Conservation (phyloP, 306 rosid genomes). For the Delonix regia region DNA sequence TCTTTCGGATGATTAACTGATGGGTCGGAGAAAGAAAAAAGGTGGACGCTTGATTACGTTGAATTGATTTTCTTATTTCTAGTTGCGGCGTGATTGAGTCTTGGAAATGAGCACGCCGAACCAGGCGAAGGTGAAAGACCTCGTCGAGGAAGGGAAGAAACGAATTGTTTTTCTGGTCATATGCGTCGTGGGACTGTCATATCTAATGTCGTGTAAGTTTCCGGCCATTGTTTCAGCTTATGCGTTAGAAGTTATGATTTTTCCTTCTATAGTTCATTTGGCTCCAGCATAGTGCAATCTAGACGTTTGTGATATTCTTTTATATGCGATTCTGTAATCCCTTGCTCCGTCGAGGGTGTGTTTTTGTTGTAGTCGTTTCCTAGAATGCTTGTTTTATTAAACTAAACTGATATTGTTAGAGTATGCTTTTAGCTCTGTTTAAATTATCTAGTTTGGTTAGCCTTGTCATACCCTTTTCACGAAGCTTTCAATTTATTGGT, state of each 20-base stretch:
- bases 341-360: not conserved
- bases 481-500: not conserved
- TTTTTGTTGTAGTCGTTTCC: not conserved
- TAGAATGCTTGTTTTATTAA: not conserved
- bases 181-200: constrained; percentile 67
- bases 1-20: too few species aligned
- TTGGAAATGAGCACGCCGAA: constrained; percentile 60
- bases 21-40: not conserved
- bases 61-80: not conserved
- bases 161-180: constrained; percentile 60
- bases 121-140: constrained; percentile 55
- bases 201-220: constrained; percentile 67
- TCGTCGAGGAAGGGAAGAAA: constrained; percentile 70
- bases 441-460: not conserved
- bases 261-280: not conserved
- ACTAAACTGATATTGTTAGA: constrained; percentile 10
- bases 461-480: not conserved
- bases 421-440: not conserved
- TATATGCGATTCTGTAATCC: not conserved
- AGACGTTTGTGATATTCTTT: not conserved
- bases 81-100: not conserved
- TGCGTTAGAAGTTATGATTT: not conserved
- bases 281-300: not conserved
- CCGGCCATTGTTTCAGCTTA: constrained; percentile 5
- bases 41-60: constrained; percentile 27